phyloP scores from a whole-genome alignment of 345 rosid genomes.

The Syzygium aromaticum region DNA sequence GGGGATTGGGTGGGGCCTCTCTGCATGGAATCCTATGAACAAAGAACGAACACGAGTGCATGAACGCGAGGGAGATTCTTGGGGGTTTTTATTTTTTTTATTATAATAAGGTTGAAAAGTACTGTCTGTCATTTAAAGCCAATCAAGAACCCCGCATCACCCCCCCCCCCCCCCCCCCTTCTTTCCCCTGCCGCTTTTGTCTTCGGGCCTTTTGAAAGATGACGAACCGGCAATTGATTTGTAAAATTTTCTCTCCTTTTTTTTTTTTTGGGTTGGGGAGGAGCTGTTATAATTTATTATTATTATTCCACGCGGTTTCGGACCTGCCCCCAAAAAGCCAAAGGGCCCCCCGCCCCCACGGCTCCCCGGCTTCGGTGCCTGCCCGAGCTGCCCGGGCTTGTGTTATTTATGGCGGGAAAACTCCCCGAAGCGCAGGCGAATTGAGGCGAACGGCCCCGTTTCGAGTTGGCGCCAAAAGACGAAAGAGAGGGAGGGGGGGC shows the following conservation, averaged over 20 bases:
- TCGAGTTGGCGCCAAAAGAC: not conserved
- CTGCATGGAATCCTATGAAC: conserved; percentile 1
- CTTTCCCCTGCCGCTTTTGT: not conserved
- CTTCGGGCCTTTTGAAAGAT: not conserved
- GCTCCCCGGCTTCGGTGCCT: not conserved
- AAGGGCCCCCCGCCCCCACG: not conserved
- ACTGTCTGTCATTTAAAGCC: not conserved
- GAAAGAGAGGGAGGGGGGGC: not conserved
- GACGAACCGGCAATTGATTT: not conserved
- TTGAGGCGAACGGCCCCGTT: not conserved
- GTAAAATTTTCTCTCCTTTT: not conserved
- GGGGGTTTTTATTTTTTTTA: not conserved
- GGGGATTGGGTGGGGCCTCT: not conserved
- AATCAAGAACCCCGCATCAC: not conserved
- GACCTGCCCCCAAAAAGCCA: not conserved
- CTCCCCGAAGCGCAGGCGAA: not conserved
- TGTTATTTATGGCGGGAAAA: conserved; percentile 1
- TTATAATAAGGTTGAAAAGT: not conserved
- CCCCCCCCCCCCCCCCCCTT: too few relatives aligned
- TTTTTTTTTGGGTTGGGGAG: rapidly evolving
- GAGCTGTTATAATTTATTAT: not conserved
- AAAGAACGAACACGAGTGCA: not conserved
- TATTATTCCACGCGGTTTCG: conserved; percentile 2
- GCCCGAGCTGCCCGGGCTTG: conserved; percentile 4
- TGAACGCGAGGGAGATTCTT: not conserved